Conservation (phyloP, 371 early-diverging fungal species). For the Phascolomyces articulosus region DNA sequence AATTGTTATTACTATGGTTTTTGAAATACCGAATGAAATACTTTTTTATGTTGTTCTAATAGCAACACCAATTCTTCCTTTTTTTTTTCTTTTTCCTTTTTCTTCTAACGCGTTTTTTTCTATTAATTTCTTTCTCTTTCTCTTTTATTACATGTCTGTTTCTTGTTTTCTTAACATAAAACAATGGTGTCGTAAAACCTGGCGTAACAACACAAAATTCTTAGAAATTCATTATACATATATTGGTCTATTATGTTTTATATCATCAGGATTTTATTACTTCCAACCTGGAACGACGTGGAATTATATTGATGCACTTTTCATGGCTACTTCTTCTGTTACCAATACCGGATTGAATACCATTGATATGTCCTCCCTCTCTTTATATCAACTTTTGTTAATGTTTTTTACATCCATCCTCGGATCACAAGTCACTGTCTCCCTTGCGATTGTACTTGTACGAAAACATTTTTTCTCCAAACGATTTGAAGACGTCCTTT, state of each 20-base stretch:
- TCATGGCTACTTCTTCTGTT: slow-evolving; percentile 33
- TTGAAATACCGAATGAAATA: no score
- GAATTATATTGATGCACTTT: slow-evolving; percentile 37
- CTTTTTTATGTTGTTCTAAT: no score
- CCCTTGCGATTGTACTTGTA: slow-evolving; percentile 37
- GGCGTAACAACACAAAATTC: slow-evolving; percentile 34
- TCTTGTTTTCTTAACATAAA: neutral
- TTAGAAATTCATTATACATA: slow-evolving; percentile 41
- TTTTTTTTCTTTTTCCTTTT: no score
- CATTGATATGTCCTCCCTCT: slow-evolving; percentile 35
- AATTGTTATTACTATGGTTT: no score
- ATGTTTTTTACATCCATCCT: slow-evolving; percentile 29
- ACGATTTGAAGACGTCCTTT: slow-evolving; percentile 37
- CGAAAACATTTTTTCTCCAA: slow-evolving; percentile 39
- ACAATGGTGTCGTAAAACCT: slow-evolving; percentile 10
- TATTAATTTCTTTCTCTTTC: neutral
- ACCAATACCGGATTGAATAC: slow-evolving; percentile 46
- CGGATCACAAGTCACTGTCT: slow-evolving; percentile 34
- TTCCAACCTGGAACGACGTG: slow-evolving; percentile 34
- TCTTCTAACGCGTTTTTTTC: no score
- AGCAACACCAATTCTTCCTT: no score
- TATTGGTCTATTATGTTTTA: slow-evolving; percentile 22
- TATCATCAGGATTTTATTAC: slow-evolving; percentile 36
- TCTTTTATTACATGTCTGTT: neutral
- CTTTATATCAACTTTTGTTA: slow-evolving; percentile 32